These are phyloP conservation scores for Cytospora schulzeri DNA, from an alignment of 2,329 filamentous ascomycete genomes.

Conservation along the genomic window DNA sequence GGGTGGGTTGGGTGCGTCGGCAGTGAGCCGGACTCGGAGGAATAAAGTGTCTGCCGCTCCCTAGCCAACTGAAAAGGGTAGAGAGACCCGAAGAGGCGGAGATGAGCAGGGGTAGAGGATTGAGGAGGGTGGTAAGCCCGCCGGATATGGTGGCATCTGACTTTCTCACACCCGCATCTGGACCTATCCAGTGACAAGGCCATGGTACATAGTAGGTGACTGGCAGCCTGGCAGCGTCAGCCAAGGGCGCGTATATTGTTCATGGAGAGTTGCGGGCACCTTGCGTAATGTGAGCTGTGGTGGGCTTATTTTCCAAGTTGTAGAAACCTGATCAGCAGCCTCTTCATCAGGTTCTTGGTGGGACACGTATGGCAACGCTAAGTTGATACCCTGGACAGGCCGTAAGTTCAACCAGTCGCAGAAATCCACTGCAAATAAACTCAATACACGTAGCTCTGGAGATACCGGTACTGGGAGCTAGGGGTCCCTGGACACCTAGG, in stretches of 20 bases:
- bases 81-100: slow-evolving; percentile 9
- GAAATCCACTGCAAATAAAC: neutral
- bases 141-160: slow-evolving; percentile 4
- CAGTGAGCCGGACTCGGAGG: neutral
- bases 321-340: neutral
- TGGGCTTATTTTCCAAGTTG: neutral
- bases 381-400: neutral
- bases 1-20: neutral
- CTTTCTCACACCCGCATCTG: neutral
- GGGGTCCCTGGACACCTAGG: neutral
- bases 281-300: neutral
- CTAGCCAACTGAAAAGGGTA: neutral
- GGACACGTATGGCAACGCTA: neutral
- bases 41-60: neutral
- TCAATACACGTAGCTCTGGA: neutral
- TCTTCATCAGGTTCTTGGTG: neutral
- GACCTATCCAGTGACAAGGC: neutral
- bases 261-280: neutral
- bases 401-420: neutral
- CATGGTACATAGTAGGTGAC: neutral
- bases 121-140: neutral
- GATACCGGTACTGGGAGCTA: too few relatives aligned
- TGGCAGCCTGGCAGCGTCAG: too few relatives aligned
- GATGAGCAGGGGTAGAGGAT: neutral
- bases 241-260: neutral